phyloP scores from a whole-genome alignment of 2,329 filamentous ascomycete species.

The Sclerotinia trifoliorum region DNA sequence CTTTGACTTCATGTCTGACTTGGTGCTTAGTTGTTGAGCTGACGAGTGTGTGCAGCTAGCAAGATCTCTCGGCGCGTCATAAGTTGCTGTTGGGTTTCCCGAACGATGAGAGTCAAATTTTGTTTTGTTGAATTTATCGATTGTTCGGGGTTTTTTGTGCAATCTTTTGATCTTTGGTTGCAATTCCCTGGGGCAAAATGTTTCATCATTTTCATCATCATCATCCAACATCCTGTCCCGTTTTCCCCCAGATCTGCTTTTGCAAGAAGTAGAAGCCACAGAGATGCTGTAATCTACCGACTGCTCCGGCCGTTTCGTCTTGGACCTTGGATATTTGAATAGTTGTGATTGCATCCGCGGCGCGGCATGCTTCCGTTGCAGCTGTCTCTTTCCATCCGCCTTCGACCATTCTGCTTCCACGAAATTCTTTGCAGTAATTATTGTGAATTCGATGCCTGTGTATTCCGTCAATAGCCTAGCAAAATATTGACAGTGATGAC shows the following conservation, averaged over 20 bases:
- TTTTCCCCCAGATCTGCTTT: neutral
- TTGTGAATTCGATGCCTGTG: constrained; percentile 4
- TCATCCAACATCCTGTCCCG: neutral
- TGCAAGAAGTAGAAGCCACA: neutral
- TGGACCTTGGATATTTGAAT: neutral
- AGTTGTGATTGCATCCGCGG: neutral
- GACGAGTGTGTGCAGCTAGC: neutral
- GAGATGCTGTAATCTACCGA: neutral
- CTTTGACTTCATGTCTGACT: neutral
- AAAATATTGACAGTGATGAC: constrained; percentile 4
- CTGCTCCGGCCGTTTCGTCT: neutral
- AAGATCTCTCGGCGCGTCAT: neutral
- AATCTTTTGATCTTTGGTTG: neutral
- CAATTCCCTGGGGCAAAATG: neutral
- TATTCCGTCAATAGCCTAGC: neutral
- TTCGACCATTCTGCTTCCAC: constrained; percentile 15
- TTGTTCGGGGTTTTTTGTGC: neutral
- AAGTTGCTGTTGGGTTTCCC: neutral
- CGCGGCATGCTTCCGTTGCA: neutral
- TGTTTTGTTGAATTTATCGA: neutral
- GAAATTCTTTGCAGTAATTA: neutral
- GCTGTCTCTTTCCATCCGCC: neutral
- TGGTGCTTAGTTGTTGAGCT: neutral
- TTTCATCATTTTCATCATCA: neutral
- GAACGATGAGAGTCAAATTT: neutral